These are phyloP conservation scores for Ramaria rubella DNA, from an alignment of 768 basidiomycete species.

Conservation along the genomic window DNA sequence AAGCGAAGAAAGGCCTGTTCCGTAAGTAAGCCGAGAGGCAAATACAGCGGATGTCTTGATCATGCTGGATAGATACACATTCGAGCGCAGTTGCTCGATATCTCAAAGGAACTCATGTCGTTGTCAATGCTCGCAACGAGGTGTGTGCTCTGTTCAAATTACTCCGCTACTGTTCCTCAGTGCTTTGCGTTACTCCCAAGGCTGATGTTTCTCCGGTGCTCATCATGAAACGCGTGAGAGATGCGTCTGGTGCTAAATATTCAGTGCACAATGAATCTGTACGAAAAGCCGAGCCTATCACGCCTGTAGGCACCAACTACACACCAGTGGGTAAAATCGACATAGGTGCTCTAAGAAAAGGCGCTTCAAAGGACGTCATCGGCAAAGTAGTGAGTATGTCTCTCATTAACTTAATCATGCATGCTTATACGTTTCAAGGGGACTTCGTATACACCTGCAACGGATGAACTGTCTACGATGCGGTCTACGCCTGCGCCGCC, in stretches of 20 bases:
- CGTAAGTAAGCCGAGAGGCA: slow-evolving; percentile 26
- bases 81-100: slow-evolving; percentile 72
- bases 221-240: slow-evolving; percentile 83
- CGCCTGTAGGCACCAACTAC: slow-evolving; percentile 73
- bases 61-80: slow-evolving; percentile 49
- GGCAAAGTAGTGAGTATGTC: slow-evolving; percentile 13
- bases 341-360: slow-evolving; percentile 32
- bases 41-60: neutral
- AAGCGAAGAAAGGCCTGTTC: slow-evolving; percentile 86
- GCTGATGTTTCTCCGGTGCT: slow-evolving; percentile 71
- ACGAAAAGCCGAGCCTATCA: slow-evolving; percentile 70
- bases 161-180: slow-evolving; percentile 10
- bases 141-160: slow-evolving; percentile 31
- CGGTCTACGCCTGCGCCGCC: slow-evolving; percentile 33
- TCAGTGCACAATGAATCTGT: slow-evolving; percentile 73
- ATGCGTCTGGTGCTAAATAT: slow-evolving; percentile 87
- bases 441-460: slow-evolving; percentile 19
- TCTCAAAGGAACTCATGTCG: slow-evolving; percentile 79
- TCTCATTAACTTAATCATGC: neutral
- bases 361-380: slow-evolving; percentile 17
- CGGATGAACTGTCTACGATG: slow-evolving; percentile 26
- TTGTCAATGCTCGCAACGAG: slow-evolving; percentile 82
- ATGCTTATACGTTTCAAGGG: slow-evolving; percentile 15
- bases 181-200: slow-evolving; percentile 30
- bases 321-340: slow-evolving; percentile 70